Evolutionary conservation across 257 asterid genomes (phyloP).

Genomic region (Solanum virginianum): DNA sequence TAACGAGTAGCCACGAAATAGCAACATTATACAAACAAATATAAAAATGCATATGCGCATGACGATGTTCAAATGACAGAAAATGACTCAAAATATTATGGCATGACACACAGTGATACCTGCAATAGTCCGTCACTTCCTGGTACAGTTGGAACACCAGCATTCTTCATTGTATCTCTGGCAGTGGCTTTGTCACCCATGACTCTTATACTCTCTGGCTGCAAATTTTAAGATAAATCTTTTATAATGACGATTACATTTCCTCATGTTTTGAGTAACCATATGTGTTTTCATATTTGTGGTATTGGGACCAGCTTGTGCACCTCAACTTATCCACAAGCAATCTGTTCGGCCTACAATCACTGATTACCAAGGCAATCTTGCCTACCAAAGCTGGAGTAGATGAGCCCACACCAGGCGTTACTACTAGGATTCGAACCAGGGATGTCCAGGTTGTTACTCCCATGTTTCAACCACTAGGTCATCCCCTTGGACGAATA

Average conservation of each 20-base stretch:
- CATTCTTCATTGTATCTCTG: constrained; percentile 97
- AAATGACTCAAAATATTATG: background rate
- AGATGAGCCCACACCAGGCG: background rate
- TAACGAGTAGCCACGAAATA: background rate
- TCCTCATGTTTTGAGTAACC: background rate
- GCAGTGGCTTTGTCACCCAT: constrained; percentile 99
- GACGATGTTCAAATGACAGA: background rate
- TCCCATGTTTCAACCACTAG: background rate
- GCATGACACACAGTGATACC: constrained; percentile 28
- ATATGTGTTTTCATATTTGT: background rate
- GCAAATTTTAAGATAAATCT: constrained; percentile 15
- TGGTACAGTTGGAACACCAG: constrained; percentile 99
- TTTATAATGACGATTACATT: background rate
- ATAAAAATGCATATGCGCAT: background rate
- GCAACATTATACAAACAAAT: background rate
- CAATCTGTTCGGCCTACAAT: background rate
- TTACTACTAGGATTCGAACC: background rate
- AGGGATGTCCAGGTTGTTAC: background rate
- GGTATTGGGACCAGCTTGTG: background rate
- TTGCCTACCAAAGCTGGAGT: background rate
- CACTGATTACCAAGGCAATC: background rate
- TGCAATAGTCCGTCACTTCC: constrained; percentile 89
- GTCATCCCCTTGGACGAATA: background rate
- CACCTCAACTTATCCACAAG: background rate
- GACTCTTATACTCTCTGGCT: constrained; percentile 95